Base-by-base conservation (phyloP, 139 green algal genomes). In the Zygnema circumcarinatum region DNA sequence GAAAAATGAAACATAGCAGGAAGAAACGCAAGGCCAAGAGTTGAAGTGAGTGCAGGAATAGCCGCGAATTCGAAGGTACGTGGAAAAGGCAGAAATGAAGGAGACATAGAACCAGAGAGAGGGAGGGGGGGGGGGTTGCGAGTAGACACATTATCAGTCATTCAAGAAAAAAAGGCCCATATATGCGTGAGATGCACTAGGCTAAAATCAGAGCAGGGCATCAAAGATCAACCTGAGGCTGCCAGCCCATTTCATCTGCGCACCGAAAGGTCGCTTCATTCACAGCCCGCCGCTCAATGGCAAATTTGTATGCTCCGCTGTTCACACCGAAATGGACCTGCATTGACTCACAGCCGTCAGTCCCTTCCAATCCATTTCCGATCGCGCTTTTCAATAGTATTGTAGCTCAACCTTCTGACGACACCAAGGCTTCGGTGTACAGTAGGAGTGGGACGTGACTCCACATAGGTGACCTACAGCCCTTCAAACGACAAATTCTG, bases 251-350 rank as follows among this genome's bases (percentile, higher is more conserved):
- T 76, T 91, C 87, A 74, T 91, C 87, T 21, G 87, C 83, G 62
- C 85, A 91, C 33, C 87, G 35, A 41, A 91, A 91, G 31, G 73
- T 91, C 1, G 87, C 87, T 54, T 91, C 87, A n/a, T 91, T 91
- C 36, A 78, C 22, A 11, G 87, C 87, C 33, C 68, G 31, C 38
- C 56, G 67, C 87, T 91, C 87, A 20, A 91, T 29, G 32, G 85
- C 86, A 41, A 91, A 88, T 0, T 29, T 1, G 0, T 42, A 80
- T 16, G 87, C 87, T n/a, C 87, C 85, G 25, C 85, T 88, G 56
- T 91, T 91, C 41, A 91, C 87, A 33, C 87, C 87, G 16, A 91
- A 47, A 53, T 91, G 87, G 39, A 91, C 67, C 84, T 86, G 80
- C 39, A 74, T 29, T 47, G 1, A 20, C 74, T 29, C 74, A 67